These are phyloP conservation scores for Phytopythium kandeliae DNA, from an alignment of 352 stramenopile species.

Conservation along the genomic window DNA sequence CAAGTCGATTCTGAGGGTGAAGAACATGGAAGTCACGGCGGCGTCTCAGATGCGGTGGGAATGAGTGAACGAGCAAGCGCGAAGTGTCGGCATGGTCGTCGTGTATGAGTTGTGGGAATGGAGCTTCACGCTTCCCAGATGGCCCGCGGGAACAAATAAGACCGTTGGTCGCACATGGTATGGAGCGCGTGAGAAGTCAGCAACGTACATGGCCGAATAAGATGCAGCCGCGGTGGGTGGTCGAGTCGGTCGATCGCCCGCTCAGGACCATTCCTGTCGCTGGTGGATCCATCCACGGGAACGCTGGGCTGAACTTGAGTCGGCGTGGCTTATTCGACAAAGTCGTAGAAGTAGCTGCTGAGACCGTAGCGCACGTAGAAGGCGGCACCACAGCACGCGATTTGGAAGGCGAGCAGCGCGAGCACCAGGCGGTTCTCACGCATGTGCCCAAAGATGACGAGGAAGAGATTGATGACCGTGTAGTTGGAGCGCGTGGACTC, in stretches of 20 bases:
- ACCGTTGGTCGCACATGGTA: no score
- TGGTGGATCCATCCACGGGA: no score
- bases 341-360: constrained; percentile 87
- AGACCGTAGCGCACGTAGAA: constrained; percentile 85
- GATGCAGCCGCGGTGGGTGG: no score
- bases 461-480: constrained; percentile 86
- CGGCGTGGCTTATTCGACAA: constrained; percentile 40
- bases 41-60: constrained; percentile 31
- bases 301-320: no score
- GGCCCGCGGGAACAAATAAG: no score
- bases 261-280: not conserved
- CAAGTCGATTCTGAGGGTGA: constrained; percentile 52
- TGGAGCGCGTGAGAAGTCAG: no score
- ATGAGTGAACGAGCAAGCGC: constrained; percentile 7
- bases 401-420: constrained; percentile 68
- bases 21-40: constrained; percentile 25
- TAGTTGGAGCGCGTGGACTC: constrained; percentile 79
- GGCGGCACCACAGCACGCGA: constrained; percentile 58
- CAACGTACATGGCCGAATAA: no score
- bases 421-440: constrained; percentile 67
- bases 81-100: not conserved
- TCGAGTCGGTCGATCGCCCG: no score
- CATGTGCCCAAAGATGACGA: constrained; percentile 83
- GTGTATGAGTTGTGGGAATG: not conserved
- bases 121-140: not conserved